Percentiles rank a stretch among this genome's conserved stretches.
Conservation (phyloP, 306 rosid species). For the Cajanus cajan region DNA sequence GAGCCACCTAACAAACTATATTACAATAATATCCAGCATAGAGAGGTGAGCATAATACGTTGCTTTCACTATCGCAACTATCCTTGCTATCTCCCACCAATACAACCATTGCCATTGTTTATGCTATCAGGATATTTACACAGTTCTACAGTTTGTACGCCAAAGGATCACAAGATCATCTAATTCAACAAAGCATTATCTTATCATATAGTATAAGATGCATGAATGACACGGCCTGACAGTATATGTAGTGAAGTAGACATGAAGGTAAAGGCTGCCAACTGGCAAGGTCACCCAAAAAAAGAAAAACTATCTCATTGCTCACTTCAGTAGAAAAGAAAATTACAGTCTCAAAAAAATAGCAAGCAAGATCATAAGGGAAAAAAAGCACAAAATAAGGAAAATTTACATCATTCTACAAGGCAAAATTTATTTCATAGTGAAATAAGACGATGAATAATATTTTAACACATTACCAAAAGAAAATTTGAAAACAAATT, state of each 20-base stretch:
- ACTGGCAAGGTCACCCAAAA: background rate
- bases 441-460: background rate
- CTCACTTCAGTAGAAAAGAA: background rate
- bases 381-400: background rate
- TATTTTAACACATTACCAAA: slow-evolving; percentile 2
- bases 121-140: background rate
- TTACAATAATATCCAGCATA: too few relatives aligned
- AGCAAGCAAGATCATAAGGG: background rate
- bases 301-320: background rate
- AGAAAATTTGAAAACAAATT: slow-evolving; percentile 17
- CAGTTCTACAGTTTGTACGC: background rate
- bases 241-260: background rate
- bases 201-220: background rate
- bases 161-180: background rate
- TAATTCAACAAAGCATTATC: background rate
- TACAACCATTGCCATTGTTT: too few relatives aligned
- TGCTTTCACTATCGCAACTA: too few relatives aligned
- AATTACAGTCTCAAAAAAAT: slow-evolving; percentile 1
- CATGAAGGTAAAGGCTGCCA: background rate
- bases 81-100: too few relatives aligned
- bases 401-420: background rate
- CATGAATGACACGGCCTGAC: background rate
- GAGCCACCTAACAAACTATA: too few relatives aligned
- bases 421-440: slow-evolving; percentile 9
- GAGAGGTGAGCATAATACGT: too few relatives aligned